A percentile compares a stretch with the other conserved stretches of the same genome.
These are phyloP conservation scores for Eimeria necatrix DNA, from an alignment of 169 alveolate genomes.

Conservation along the genomic window DNA sequence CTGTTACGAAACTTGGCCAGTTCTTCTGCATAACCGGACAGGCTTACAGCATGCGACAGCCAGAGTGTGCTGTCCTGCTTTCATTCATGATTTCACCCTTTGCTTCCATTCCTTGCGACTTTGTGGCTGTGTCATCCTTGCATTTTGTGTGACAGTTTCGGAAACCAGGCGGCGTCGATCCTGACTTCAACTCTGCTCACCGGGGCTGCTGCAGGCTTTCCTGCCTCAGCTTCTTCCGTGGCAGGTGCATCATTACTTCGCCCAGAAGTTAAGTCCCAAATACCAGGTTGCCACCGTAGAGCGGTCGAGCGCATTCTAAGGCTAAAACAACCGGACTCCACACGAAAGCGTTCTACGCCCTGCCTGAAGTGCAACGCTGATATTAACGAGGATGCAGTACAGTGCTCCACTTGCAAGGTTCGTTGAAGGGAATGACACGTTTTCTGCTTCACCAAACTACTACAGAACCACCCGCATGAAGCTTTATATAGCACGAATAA, in stretches of 20 bases:
- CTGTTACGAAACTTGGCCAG: too few relatives aligned
- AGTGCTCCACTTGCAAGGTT: constrained; percentile 29
- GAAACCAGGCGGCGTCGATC: constrained; percentile 63
- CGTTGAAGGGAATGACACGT: background rate
- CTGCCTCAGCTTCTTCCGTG: constrained; percentile 60
- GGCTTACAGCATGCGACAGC: too few relatives aligned
- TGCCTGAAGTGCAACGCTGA: background rate
- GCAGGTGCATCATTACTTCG: constrained; percentile 38
- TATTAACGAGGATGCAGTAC: constrained; percentile 16
- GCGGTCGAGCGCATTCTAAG: constrained; percentile 29
- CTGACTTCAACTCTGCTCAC: constrained; percentile 61
- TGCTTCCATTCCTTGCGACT: background rate
- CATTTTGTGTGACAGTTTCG: constrained; percentile 45
- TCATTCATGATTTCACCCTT: background rate
- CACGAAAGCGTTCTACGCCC: background rate
- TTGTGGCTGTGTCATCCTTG: background rate
- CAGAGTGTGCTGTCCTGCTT: background rate
- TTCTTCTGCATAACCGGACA: too few relatives aligned
- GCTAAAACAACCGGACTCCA: constrained; percentile 19
- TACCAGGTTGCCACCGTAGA: constrained; percentile 17
- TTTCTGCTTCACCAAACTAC: background rate
- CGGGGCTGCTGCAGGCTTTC: constrained; percentile 38
- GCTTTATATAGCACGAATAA: background rate
- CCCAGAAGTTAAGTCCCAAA: constrained; percentile 20
- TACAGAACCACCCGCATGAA: background rate